These are phyloP conservation scores for Plectosphaerella cucumerina DNA, from an alignment of 2,329 filamentous ascomycete species.

Conservation along the genomic window DNA sequence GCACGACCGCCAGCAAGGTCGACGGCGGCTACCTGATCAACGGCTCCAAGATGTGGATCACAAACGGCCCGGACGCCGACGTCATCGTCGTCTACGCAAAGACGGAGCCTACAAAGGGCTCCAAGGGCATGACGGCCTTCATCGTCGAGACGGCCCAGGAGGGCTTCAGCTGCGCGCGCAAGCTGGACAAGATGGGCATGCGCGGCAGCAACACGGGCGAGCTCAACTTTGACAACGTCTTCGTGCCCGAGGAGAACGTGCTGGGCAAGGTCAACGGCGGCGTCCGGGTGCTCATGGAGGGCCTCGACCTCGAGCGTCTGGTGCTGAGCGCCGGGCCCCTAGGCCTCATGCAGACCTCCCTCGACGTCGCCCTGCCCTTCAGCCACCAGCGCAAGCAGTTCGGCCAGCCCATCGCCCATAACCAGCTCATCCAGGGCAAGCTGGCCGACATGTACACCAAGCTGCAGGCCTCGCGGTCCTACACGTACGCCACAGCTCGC, in stretches of 20 bases:
- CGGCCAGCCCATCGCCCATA: slow-evolving; percentile 77
- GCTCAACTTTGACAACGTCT: slow-evolving; percentile 84
- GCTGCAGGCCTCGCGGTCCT: slow-evolving; percentile 75
- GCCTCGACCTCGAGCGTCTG: slow-evolving; percentile 87
- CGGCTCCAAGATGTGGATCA: slow-evolving; percentile 99
- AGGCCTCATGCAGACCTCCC: slow-evolving; percentile 87
- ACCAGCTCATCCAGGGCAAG: slow-evolving; percentile 90
- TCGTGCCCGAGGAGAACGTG: slow-evolving; percentile 78
- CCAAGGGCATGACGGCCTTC: slow-evolving; percentile 94
- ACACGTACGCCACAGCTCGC: slow-evolving; percentile 80
- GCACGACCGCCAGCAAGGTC: slow-evolving; percentile 73
- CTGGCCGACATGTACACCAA: slow-evolving; percentile 98
- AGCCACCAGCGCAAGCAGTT: slow-evolving; percentile 89
- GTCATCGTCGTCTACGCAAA: slow-evolving; percentile 95
- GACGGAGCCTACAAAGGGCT: slow-evolving; percentile 73
- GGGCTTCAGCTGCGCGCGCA: slow-evolving; percentile 83
- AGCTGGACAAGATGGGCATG: slow-evolving; percentile 98
- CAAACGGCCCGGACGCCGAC: slow-evolving; percentile 93
- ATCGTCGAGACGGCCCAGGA: slow-evolving; percentile 67
- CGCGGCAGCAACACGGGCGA: slow-evolving; percentile 95
- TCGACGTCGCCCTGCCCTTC: slow-evolving; percentile 85
- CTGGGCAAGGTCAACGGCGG: slow-evolving; percentile 78
- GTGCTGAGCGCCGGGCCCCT: slow-evolving; percentile 88
- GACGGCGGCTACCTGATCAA: slow-evolving; percentile 84
- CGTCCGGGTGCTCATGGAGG: slow-evolving; percentile 91